These are phyloP conservation scores for Scopulariopsis brevicaulis DNA, from an alignment of 2,329 filamentous ascomycete species.

Conservation along the genomic window DNA sequence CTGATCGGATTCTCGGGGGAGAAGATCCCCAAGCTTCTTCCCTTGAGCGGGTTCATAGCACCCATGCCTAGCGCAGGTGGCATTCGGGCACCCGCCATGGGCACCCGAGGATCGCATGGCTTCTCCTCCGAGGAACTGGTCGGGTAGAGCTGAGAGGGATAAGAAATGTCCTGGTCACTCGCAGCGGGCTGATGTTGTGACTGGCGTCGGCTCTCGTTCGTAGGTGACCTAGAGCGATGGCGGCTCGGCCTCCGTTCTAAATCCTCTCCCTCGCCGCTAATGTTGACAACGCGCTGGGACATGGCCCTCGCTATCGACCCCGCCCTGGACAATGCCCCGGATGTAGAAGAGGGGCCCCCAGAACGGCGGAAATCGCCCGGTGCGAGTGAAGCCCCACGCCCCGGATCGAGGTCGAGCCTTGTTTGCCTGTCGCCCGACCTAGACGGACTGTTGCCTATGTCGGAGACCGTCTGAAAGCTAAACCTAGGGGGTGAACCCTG, in stretches of 20 bases:
- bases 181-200: conserved; percentile 12
- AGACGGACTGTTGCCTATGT: conserved; percentile 43
- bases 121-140: conserved; percentile 34
- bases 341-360: conserved; percentile 45
- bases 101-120: conserved; percentile 8
- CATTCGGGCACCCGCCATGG: neutral
- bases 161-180: conserved; percentile 31
- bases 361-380: conserved; percentile 43
- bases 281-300: conserved; percentile 95
- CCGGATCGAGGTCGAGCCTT: conserved; percentile 17
- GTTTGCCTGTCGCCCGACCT: conserved; percentile 30
- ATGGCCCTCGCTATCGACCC: conserved; percentile 73
- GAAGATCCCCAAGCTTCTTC: conserved; percentile 78
- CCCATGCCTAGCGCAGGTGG: conserved; percentile 5
- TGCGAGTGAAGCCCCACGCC: conserved; percentile 41
- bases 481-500: conserved; percentile 31
- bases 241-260: conserved; percentile 59
- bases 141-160: conserved; percentile 30
- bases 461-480: conserved; percentile 46
- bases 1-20: conserved; percentile 66
- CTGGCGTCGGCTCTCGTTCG: conserved; percentile 38
- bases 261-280: conserved; percentile 84
- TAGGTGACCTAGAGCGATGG: conserved; percentile 47
- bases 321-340: conserved; percentile 55
- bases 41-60: conserved; percentile 65